Conservation (phyloP, 805 yeast genomes). For the Cyberlindnera petersonii region DNA sequence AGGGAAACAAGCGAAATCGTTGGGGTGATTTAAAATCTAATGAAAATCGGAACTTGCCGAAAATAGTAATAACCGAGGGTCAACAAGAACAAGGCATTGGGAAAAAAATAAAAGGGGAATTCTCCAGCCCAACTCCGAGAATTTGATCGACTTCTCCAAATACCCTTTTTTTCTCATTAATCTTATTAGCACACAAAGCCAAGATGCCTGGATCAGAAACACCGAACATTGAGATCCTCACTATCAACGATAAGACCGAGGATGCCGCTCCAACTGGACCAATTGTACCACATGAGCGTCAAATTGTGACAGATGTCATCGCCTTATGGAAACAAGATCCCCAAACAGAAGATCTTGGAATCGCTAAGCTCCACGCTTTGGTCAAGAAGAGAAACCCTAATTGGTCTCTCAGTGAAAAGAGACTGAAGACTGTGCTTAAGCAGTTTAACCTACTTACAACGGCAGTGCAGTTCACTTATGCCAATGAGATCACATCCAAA, state of each 20-base stretch:
- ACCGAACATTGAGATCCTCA: slow-evolving; percentile 29
- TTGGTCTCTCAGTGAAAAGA: slow-evolving; percentile 62
- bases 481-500: slow-evolving; percentile 48
- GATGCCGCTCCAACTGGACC: slow-evolving; percentile 14
- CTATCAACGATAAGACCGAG: slow-evolving; percentile 27
- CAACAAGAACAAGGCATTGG: no score
- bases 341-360: slow-evolving; percentile 52
- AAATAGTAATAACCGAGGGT: no score
- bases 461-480: slow-evolving; percentile 44
- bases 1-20: no score
- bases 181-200: background rate
- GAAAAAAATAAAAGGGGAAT: no score
- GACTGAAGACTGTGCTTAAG: slow-evolving; percentile 51
- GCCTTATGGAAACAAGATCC: slow-evolving; percentile 68
- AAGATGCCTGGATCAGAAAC: slow-evolving; percentile 4
- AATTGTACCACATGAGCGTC: slow-evolving; percentile 26
- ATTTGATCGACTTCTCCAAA: no score
- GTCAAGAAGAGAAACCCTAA: slow-evolving; percentile 49
- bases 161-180: no score
- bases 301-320: slow-evolving; percentile 46
- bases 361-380: slow-evolving; percentile 46
- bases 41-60: no score
- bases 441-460: slow-evolving; percentile 50
- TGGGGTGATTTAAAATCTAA: no score
- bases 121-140: no score